A percentile compares a stretch with the other conserved stretches of the same genome.
Conservation (phyloP, 192 early-diverging fungal genomes). For the Coemansia sp. region DNA sequence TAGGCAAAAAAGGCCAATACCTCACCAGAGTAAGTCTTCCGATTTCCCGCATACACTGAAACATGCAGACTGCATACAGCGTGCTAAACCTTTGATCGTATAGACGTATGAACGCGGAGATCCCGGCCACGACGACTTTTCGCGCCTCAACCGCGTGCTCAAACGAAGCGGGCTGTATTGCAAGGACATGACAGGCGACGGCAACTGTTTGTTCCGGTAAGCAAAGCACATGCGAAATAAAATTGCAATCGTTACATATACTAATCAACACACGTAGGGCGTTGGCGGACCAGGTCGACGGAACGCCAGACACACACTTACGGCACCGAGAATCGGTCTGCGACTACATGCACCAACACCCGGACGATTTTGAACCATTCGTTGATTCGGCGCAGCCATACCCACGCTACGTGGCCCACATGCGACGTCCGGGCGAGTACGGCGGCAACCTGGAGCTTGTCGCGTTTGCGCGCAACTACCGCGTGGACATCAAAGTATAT, state of each 20-base stretch:
- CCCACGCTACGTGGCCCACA: conserved; percentile 56
- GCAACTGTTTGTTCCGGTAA: conserved; percentile 70
- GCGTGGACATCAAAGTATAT: conserved; percentile 67
- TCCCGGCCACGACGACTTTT: conserved; percentile 29
- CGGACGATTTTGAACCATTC: conserved; percentile 61
- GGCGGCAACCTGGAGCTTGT: conserved; percentile 75
- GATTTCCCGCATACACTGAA: background rate
- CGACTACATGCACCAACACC: conserved; percentile 58
- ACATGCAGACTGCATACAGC: background rate
- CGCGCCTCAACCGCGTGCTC: conserved; percentile 55
- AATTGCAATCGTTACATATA: too few relatives aligned
- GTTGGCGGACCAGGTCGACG: conserved; percentile 68
- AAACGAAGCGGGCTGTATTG: conserved; percentile 55
- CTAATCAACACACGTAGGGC: conserved; percentile 38
- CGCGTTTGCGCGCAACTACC: conserved; percentile 62
- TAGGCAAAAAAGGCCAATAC: conserved; percentile 8
- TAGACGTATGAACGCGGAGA: conserved; percentile 6
- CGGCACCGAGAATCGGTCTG: conserved; percentile 58
- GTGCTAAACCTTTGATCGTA: background rate
- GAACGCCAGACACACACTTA: conserved; percentile 57
- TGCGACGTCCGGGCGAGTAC: conserved; percentile 61
- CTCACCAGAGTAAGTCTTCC: conserved; percentile 6
- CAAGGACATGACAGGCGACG: conserved; percentile 69
- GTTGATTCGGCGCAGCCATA: conserved; percentile 62
- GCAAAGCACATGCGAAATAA: background rate